Evolutionary conservation across 2,329 filamentous ascomycete species (phyloP).

Genomic region (Graphilbum fragrans): DNA sequence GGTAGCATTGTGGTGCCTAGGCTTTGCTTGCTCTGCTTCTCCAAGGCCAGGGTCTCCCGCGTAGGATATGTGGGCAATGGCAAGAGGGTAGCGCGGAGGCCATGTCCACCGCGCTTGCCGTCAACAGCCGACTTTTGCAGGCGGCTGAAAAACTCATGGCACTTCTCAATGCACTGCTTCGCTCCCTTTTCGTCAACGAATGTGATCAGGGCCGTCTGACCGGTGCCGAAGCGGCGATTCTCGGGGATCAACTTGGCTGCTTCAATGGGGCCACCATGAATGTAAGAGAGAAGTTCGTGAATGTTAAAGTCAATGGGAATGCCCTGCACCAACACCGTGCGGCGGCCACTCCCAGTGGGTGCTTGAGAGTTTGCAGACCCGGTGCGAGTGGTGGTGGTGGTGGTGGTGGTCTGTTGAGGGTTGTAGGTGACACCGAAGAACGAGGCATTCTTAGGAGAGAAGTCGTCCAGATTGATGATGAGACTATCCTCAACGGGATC

Average conservation of each 20-base stretch:
- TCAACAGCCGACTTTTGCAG: neutral
- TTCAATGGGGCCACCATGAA: conserved; percentile 7
- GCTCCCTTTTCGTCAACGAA: conserved; percentile 8
- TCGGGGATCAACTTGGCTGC: conserved; percentile 2
- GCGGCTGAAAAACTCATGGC: neutral
- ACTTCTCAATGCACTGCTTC: neutral
- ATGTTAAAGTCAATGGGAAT: conserved; percentile 3
- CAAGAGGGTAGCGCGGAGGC: neutral
- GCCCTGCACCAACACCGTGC: conserved; percentile 5
- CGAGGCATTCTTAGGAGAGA: no score
- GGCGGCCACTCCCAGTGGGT: neutral
- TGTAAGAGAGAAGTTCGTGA: conserved; percentile 6
- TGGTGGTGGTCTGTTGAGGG: no score
- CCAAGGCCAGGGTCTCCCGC: neutral
- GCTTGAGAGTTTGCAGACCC: neutral
- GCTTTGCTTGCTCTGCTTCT: neutral
- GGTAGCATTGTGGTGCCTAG: neutral
- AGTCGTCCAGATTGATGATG: no score
- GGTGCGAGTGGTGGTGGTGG: no score
- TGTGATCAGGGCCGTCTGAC: conserved; percentile 6
- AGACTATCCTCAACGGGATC: no score
- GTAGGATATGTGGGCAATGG: conserved; percentile 8
- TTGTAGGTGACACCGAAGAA: neutral
- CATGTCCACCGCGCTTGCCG: neutral
- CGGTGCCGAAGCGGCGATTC: neutral